Evolutionary conservation across 2,329 filamentous ascomycete genomes (phyloP).

Genomic region (Xylaria sp.): DNA sequence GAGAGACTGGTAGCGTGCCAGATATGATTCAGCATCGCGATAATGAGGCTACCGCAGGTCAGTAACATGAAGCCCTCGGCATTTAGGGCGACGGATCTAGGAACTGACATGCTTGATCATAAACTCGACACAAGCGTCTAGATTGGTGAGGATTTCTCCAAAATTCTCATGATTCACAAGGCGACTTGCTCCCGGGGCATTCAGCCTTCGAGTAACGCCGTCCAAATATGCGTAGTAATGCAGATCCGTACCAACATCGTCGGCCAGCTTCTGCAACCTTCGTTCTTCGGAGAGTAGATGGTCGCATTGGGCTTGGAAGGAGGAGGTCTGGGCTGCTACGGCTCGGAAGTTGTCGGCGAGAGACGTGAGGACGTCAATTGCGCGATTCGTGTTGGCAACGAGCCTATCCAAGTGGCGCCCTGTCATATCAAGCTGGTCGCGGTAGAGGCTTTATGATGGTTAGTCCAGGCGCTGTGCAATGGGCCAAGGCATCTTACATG

Average conservation of each 20-base stretch:
- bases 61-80: conserved; percentile 12
- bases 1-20: conserved; percentile 83
- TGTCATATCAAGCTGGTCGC: conserved; percentile 79
- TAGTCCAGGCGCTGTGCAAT: conserved; percentile 31
- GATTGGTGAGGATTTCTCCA: conserved; percentile 81
- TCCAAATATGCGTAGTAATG: conserved; percentile 95
- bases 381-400: conserved; percentile 75
- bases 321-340: conserved; percentile 89
- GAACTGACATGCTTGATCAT: conserved; percentile 80
- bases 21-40: conserved; percentile 84
- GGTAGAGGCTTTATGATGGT: conserved; percentile 65
- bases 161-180: conserved; percentile 86
- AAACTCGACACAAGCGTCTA: conserved; percentile 91
- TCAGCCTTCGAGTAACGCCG: conserved; percentile 84
- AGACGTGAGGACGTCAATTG: conserved; percentile 75
- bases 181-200: conserved; percentile 86
- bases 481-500: conserved; percentile 58
- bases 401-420: conserved; percentile 82
- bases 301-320: conserved; percentile 91
- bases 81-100: not conserved
- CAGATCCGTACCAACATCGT: conserved; percentile 87
- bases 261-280: conserved; percentile 76
- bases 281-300: conserved; percentile 82
- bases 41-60: conserved; percentile 68
- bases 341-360: conserved; percentile 85